These are phyloP conservation scores for Colletotrichum sp. DNA, from an alignment of 2,329 filamentous ascomycete species.

Conservation along the genomic window DNA sequence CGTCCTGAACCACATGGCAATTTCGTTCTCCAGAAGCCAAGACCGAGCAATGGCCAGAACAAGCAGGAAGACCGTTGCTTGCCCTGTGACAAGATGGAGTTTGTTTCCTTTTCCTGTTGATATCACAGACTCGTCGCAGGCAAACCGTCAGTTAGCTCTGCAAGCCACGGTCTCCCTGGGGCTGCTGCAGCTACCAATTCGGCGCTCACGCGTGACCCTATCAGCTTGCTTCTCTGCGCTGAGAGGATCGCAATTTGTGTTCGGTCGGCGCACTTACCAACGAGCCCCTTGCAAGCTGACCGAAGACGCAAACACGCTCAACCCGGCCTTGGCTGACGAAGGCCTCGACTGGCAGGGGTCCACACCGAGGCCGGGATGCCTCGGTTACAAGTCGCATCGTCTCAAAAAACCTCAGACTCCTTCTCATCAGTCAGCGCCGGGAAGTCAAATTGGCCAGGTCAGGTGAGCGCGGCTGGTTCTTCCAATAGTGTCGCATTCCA, in stretches of 20 bases:
- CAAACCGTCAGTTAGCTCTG: neutral
- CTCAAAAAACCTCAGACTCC: neutral
- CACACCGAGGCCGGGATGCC: constrained; percentile 12
- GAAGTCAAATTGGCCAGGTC: constrained; percentile 1
- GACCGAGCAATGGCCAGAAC: neutral
- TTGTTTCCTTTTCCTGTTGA: neutral
- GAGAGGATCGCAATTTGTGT: neutral
- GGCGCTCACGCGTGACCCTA: neutral
- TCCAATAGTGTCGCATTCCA: constrained; percentile 4
- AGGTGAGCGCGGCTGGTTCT: constrained; percentile 10
- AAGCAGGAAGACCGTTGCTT: neutral
- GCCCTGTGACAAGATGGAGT: neutral
- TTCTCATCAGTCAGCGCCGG: neutral
- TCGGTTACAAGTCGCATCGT: neutral
- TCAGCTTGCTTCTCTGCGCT: neutral
- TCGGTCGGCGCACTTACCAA: neutral
- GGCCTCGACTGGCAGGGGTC: neutral
- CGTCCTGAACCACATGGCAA: constrained; percentile 19
- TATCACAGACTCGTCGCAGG: neutral
- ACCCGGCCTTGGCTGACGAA: neutral
- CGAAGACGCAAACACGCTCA: constrained; percentile 5
- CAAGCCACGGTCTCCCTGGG: neutral
- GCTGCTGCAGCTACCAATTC: neutral
- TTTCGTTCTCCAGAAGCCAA: constrained; percentile 6
- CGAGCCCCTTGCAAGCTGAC: neutral